phyloP scores from a whole-genome alignment of 257 asterid genomes.

The Knoxia roxburghii region DNA sequence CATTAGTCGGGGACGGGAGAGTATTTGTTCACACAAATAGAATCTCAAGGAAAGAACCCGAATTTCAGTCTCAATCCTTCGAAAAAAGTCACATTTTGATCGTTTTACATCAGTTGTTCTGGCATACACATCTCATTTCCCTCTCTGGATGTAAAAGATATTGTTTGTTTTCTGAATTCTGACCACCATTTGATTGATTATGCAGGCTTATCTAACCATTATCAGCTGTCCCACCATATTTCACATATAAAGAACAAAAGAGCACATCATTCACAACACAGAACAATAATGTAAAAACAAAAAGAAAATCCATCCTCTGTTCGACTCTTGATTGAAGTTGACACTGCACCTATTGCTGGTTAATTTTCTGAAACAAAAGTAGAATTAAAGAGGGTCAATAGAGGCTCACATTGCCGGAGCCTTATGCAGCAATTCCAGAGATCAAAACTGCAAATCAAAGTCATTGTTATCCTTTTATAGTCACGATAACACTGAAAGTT shows the following conservation, averaged over 20 bases:
- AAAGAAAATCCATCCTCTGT: not conserved
- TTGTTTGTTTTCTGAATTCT: constrained; percentile 6
- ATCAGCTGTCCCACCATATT: not conserved
- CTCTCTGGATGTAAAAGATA: not conserved
- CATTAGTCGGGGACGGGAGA: too few relatives aligned
- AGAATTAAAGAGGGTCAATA: too few relatives aligned
- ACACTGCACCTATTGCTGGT: not conserved
- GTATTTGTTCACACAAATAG: not conserved
- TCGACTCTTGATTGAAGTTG: too few relatives aligned
- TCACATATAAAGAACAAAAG: not conserved
- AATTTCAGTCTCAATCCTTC: not conserved
- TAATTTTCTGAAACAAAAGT: too few relatives aligned
- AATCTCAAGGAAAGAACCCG: not conserved
- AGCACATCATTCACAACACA: not conserved
- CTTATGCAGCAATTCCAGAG: too few relatives aligned
- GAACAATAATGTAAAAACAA: not conserved
- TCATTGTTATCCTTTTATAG: too few relatives aligned
- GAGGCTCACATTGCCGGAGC: too few relatives aligned
- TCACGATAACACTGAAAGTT: too few relatives aligned
- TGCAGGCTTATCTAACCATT: not conserved
- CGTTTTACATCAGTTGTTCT: not conserved
- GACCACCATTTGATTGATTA: not conserved
- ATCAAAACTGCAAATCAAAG: too few relatives aligned
- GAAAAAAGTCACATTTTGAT: not conserved
- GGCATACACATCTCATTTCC: not conserved